Evolutionary conservation across 2,329 filamentous ascomycete species (phyloP).

Genomic region (Colletotrichum somersetense): DNA sequence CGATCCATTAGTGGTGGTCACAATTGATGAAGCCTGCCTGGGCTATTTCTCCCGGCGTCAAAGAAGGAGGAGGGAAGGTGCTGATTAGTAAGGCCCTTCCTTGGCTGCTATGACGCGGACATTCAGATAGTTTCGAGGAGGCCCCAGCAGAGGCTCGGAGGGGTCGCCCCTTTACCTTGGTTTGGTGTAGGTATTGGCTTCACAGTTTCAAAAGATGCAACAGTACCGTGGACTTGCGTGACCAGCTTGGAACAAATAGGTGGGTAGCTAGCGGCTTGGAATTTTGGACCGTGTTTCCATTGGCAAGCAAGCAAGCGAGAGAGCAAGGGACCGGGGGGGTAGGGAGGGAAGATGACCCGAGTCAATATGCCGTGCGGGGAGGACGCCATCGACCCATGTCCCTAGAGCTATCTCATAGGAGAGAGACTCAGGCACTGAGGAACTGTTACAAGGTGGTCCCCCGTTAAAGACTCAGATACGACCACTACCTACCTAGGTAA

Average conservation of each 20-base stretch:
- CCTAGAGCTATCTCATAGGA: not conserved
- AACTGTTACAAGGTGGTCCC: no score
- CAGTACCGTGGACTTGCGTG: constrained; percentile 37
- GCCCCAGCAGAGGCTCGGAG: constrained; percentile 13
- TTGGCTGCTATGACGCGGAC: constrained; percentile 36
- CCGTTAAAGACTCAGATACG: no score
- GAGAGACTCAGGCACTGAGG: no score
- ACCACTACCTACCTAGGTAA: no score
- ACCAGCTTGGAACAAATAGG: constrained; percentile 25
- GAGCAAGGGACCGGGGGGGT: not conserved
- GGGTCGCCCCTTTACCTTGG: constrained; percentile 8
- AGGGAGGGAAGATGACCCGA: not conserved
- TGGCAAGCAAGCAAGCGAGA: not conserved
- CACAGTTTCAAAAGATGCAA: constrained; percentile 39
- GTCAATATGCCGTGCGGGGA: constrained; percentile 36
- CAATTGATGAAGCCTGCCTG: not conserved
- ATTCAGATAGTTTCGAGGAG: constrained; percentile 12
- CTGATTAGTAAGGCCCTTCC: not conserved
- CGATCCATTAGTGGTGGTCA: not conserved
- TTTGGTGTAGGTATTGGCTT: constrained; percentile 5
- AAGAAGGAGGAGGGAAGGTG: not conserved
- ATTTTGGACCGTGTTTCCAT: not conserved
- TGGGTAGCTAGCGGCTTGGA: not conserved
- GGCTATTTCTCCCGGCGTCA: constrained; percentile 4
- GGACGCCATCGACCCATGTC: constrained; percentile 3